phyloP scores from a whole-genome alignment of 2,329 filamentous ascomycete genomes.

The Cyclaneusma minus region DNA sequence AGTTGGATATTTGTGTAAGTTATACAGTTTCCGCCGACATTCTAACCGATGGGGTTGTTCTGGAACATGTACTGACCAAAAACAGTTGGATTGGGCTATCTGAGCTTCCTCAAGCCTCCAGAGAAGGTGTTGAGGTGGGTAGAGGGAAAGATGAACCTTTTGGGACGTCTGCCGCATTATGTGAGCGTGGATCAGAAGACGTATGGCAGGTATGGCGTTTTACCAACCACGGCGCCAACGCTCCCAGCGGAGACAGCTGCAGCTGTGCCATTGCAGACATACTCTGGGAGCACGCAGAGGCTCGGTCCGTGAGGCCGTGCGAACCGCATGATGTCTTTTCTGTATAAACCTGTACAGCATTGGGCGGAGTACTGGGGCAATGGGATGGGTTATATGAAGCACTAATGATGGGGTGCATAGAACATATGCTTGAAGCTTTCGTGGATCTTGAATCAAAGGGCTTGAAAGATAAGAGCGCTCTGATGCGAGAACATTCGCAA shows the following conservation, averaged over 20 bases:
- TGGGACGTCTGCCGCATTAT: conserved; percentile 76
- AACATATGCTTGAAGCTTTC: too few species aligned
- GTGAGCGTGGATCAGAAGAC: conserved; percentile 93
- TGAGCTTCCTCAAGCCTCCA: conserved; percentile 78
- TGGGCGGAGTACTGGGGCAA: too few species aligned
- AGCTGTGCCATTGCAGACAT: conserved; percentile 35
- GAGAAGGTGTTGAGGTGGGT: conserved; percentile 80
- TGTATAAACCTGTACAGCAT: too few species aligned
- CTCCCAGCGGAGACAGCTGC: conserved; percentile 22
- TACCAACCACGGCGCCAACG: conserved; percentile 41
- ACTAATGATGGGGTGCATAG: too few species aligned
- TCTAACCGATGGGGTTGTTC: neutral
- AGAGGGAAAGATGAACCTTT: conserved; percentile 73
- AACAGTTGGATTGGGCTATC: conserved; percentile 68
- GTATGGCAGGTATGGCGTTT: conserved; percentile 78
- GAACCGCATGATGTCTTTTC: too few species aligned
- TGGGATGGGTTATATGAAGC: too few species aligned
- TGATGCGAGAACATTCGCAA: too few species aligned
- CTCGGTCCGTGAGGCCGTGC: conserved; percentile 43
- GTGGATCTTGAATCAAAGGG: too few species aligned
- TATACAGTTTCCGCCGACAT: neutral
- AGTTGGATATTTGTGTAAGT: conserved; percentile 74
- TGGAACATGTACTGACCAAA: conserved; percentile 9
- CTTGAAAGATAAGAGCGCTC: too few species aligned
- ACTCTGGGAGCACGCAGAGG: conserved; percentile 49